phyloP scores from a whole-genome alignment of 208 protist genomes.

The Tritrichomonas foetus region DNA sequence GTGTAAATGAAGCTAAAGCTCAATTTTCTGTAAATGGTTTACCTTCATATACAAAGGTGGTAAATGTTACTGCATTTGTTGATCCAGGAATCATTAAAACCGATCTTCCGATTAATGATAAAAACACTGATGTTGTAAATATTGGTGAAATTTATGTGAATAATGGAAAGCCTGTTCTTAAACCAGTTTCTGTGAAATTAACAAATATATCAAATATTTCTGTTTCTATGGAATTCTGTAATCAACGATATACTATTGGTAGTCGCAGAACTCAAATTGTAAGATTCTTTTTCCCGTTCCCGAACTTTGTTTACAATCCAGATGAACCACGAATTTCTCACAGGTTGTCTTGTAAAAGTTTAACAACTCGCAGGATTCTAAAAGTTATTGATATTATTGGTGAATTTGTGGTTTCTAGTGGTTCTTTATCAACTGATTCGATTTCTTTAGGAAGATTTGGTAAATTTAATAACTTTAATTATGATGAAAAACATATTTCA shows the following conservation, averaged over 20 bases:
- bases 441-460: not conserved
- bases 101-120: not conserved
- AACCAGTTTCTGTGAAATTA: not conserved
- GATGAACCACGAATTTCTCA: not conserved
- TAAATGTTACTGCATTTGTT: not conserved
- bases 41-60: not conserved
- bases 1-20: not conserved
- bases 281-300: not conserved
- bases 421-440: not conserved
- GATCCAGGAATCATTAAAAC: not conserved
- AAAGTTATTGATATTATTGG: slow-evolving; percentile 2
- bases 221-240: not conserved
- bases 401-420: not conserved
- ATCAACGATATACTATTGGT: not conserved
- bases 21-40: not conserved
- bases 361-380: not conserved
- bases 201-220: not conserved
- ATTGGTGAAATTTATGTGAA: not conserved
- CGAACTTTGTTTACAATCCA: not conserved
- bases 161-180: not conserved
- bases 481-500: not conserved
- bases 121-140: not conserved
- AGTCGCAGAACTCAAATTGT: not conserved
- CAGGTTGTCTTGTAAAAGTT: not conserved
- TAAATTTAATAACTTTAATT: not conserved